These are phyloP conservation scores for Penicillium waksmanii DNA, from an alignment of 495 filamentous ascomycete species.

Conservation along the genomic window DNA sequence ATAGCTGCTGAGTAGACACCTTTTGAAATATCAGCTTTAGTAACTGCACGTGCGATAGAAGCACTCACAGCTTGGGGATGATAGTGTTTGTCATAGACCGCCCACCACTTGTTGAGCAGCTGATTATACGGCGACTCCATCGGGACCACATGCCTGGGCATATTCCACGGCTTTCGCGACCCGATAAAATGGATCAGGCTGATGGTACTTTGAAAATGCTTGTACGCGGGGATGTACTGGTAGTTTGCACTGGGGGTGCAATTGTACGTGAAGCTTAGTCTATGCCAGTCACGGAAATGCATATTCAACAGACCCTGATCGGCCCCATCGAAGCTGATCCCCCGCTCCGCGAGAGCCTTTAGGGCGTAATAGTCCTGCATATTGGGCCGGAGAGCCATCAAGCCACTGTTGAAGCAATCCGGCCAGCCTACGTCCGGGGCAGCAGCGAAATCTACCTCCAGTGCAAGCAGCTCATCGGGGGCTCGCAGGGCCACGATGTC, in stretches of 20 bases:
- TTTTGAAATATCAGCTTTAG: slow-evolving; percentile 20
- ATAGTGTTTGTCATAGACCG: slow-evolving; percentile 87
- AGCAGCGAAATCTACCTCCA: slow-evolving; percentile 79
- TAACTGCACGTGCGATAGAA: not conserved
- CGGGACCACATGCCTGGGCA: slow-evolving; percentile 63
- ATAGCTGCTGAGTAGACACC: slow-evolving; percentile 15
- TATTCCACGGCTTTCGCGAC: slow-evolving; percentile 83
- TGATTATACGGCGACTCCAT: slow-evolving; percentile 73
- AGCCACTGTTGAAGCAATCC: slow-evolving; percentile 95
- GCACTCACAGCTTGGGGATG: slow-evolving; percentile 41
- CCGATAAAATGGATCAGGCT: slow-evolving; percentile 94
- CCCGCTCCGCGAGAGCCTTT: slow-evolving; percentile 76
- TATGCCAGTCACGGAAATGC: slow-evolving; percentile 86
- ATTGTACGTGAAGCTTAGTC: slow-evolving; percentile 94
- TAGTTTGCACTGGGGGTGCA: slow-evolving; percentile 93
- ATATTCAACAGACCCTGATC: slow-evolving; percentile 96
- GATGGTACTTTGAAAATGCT: slow-evolving; percentile 86
- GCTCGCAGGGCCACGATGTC: slow-evolving; percentile 86
- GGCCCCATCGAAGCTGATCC: slow-evolving; percentile 94
- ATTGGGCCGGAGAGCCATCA: slow-evolving; percentile 89
- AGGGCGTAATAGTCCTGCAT: slow-evolving; percentile 86
- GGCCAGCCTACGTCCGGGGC: slow-evolving; percentile 98
- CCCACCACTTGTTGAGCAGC: slow-evolving; percentile 85
- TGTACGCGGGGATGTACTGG: slow-evolving; percentile 93
- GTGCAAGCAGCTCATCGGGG: slow-evolving; percentile 87